phyloP scores from a whole-genome alignment of 805 yeast genomes.

The Hanseniaspora jakobsenii region DNA sequence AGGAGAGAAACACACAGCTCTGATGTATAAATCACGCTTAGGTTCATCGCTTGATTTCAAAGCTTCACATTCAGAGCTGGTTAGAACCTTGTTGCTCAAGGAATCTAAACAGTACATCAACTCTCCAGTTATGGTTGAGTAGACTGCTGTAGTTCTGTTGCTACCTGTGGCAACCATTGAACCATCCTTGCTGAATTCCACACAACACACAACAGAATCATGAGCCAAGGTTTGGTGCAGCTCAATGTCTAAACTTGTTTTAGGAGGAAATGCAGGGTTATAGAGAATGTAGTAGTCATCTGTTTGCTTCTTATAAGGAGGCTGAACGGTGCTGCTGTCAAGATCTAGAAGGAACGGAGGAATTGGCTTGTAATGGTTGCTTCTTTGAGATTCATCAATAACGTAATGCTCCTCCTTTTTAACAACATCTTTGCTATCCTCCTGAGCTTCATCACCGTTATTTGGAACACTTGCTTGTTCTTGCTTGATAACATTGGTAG shows the following conservation, averaged over 20 bases:
- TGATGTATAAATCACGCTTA: constrained; percentile 73
- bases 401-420: constrained; percentile 27
- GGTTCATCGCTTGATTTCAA: no score
- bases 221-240: constrained; percentile 84
- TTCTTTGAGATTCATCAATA: constrained; percentile 32
- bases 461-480: constrained; percentile 20
- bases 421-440: no score
- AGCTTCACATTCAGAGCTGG: no score
- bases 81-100: constrained; percentile 18
- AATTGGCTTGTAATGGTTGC: constrained; percentile 53
- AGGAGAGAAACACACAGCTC: constrained; percentile 93
- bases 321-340: constrained; percentile 64
- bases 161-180: constrained; percentile 92
- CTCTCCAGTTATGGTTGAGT: constrained; percentile 83
- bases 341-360: constrained; percentile 73
- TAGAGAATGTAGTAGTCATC: constrained; percentile 78
- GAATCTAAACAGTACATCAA: constrained; percentile 61
- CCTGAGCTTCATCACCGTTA: constrained; percentile 18
- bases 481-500: background rate
- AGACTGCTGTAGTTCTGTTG: constrained; percentile 89
- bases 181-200: constrained; percentile 82
- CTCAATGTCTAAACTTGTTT: constrained; percentile 67
- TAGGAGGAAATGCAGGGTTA: constrained; percentile 60
- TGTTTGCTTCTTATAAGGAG: constrained; percentile 67
- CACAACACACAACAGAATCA: constrained; percentile 92